phyloP scores from a whole-genome alignment of 73 alveolate species.

The Effrenium voratum region DNA sequence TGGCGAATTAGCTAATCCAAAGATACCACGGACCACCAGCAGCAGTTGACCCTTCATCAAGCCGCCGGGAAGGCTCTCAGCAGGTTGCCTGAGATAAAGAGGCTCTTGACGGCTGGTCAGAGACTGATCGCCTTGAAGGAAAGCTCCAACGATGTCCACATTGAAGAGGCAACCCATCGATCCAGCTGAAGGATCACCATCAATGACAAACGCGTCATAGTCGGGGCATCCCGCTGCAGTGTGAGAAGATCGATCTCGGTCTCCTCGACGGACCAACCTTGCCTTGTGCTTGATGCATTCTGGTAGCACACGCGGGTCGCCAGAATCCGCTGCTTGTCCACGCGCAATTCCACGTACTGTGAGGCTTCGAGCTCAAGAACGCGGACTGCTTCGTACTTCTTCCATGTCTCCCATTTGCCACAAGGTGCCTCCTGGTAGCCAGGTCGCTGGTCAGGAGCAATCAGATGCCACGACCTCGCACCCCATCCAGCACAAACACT shows the following conservation, averaged over 20 bases:
- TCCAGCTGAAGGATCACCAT: not conserved
- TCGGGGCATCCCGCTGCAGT: conserved; percentile 19
- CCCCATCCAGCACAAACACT: no score
- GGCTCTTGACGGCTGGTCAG: not conserved
- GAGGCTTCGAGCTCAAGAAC: not conserved
- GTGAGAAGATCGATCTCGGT: conserved; percentile 4
- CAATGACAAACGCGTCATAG: not conserved
- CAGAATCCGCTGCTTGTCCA: not conserved
- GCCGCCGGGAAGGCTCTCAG: conserved; percentile 26
- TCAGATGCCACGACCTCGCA: conserved; percentile 17
- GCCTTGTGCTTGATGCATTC: conserved; percentile 39
- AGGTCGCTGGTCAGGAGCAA: not conserved
- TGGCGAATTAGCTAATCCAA: conserved; percentile 42
- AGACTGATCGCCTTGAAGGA: conserved; percentile 33
- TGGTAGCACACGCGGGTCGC: conserved; percentile 43
- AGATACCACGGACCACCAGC: conserved; percentile 33
- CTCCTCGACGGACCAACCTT: conserved; percentile 24
- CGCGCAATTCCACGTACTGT: not conserved
- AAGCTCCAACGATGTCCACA: conserved; percentile 39
- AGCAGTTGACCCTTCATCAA: not conserved
- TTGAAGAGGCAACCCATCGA: conserved; percentile 11
- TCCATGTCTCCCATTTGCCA: conserved; percentile 35
- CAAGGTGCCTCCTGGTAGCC: conserved; percentile 14
- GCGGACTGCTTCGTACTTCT: not conserved
- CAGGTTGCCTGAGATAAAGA: conserved; percentile 10